Conservation (phyloP, 805 yeast genomes). For the Pichia nakasei region DNA sequence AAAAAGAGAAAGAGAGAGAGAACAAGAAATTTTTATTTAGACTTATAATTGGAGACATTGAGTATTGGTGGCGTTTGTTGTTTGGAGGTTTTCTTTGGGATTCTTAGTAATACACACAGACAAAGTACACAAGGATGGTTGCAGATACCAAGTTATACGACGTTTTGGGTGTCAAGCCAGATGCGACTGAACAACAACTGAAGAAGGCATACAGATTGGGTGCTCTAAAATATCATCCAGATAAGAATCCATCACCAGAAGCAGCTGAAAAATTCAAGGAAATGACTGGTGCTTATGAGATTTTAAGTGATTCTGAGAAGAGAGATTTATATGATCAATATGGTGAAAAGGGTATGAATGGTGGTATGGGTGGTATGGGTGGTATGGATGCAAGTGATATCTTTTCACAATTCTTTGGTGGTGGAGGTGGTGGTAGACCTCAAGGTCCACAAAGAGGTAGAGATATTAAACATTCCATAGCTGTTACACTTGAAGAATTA, state of each 20-base stretch:
- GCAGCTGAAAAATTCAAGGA: constrained; percentile 95
- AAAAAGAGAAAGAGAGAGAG: too few relatives aligned
- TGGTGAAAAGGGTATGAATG: constrained; percentile 90
- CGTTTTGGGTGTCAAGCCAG: constrained; percentile 59
- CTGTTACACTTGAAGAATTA: constrained; percentile 84
- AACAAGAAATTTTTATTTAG: too few relatives aligned
- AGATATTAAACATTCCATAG: constrained; percentile 83
- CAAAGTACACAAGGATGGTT: constrained; percentile 41
- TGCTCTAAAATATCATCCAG: constrained; percentile 78
- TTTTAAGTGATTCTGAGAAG: constrained; percentile 80
- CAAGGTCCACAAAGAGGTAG: constrained; percentile 84
- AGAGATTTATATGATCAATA: constrained; percentile 81
- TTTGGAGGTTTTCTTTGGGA: too few relatives aligned
- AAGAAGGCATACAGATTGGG: constrained; percentile 78
- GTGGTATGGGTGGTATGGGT: constrained; percentile 52
- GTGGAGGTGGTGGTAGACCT: constrained; percentile 49
- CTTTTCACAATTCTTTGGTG: constrained; percentile 53
- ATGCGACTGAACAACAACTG: constrained; percentile 61
- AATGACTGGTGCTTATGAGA: constrained; percentile 78
- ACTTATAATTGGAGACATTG: neutral
- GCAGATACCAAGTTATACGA: constrained; percentile 76
- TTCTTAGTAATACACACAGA: too few relatives aligned
- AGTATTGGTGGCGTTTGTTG: too few relatives aligned
- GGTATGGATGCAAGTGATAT: constrained; percentile 45
- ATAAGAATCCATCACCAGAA: constrained; percentile 75